Evolutionary conservation across 768 basidiomycete species (phyloP).

Genomic region (Austroboletus eburneus): DNA sequence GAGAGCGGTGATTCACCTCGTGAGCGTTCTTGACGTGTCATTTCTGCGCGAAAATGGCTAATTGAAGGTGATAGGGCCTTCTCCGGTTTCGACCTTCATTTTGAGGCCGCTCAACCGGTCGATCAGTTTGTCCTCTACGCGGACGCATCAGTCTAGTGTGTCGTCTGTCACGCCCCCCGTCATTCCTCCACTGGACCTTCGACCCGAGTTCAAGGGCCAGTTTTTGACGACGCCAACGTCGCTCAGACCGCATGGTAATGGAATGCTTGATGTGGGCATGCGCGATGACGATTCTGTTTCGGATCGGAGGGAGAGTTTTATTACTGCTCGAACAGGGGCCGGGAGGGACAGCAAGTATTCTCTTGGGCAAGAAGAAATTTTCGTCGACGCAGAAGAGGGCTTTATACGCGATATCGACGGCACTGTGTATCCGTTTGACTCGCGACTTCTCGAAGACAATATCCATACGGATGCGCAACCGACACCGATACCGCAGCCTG

Average conservation of each 20-base stretch:
- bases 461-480: conserved; percentile 2
- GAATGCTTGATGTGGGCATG: conserved; percentile 21
- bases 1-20: conserved; percentile 34
- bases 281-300: conserved; percentile 42
- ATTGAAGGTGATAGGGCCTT: conserved; percentile 37
- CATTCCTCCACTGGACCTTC: conserved; percentile 58
- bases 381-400: conserved; percentile 29
- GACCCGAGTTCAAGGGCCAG: conserved; percentile 46
- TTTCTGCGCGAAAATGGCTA: background rate
- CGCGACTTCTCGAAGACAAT: conserved; percentile 12
- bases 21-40: conserved; percentile 29
- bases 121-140: conserved; percentile 58
- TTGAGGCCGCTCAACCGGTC: conserved; percentile 64
- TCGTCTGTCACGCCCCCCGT: conserved; percentile 40
- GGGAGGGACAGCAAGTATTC: conserved; percentile 31
- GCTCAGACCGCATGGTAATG: conserved; percentile 18
- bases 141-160: conserved; percentile 46
- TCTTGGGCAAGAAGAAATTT: conserved; percentile 23
- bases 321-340: conserved; percentile 39
- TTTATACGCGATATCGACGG: conserved; percentile 20
- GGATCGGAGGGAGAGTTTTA: conserved; percentile 53
- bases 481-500: conserved; percentile 1
- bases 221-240: conserved; percentile 29
- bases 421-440: conserved; percentile 21
- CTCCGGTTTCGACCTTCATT: conserved; percentile 54